phyloP scores from a whole-genome alignment of 495 filamentous ascomycete species.

The Cercophora samala region DNA sequence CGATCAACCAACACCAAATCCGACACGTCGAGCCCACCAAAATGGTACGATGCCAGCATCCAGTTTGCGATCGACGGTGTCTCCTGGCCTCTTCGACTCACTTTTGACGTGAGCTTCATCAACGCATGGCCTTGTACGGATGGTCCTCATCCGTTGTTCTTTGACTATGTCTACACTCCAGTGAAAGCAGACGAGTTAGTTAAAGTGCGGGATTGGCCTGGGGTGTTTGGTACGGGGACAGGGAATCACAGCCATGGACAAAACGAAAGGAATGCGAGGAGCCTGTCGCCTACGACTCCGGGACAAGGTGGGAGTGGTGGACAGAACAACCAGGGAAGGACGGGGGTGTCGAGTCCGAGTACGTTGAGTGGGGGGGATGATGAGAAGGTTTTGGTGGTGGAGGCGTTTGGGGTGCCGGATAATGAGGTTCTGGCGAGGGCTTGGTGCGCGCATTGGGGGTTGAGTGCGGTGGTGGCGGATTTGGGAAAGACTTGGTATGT shows the following conservation, averaged over 20 bases:
- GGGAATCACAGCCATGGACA: conserved; percentile 12
- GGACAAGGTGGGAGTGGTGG: background rate
- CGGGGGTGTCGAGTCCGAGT: conserved; percentile 21
- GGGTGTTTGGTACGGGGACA: conserved; percentile 25
- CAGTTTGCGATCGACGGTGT: conserved; percentile 64
- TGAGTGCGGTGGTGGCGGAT: conserved; percentile 64
- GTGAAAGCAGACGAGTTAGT: conserved; percentile 59
- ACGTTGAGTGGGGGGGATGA: conserved; percentile 36
- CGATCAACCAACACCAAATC: conserved; percentile 4
- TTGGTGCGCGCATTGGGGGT: conserved; percentile 68
- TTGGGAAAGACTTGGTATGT: conserved; percentile 61
- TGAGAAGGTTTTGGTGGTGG: conserved; percentile 63
- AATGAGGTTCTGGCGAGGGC: conserved; percentile 72
- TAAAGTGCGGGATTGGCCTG: conserved; percentile 59
- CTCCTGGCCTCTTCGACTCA: conserved; percentile 59
- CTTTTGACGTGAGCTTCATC: conserved; percentile 64
- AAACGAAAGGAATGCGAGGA: conserved; percentile 21
- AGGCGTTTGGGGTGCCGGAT: conserved; percentile 66
- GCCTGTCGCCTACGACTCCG: conserved; percentile 20
- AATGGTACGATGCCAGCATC: conserved; percentile 59
- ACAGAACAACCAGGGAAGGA: background rate
- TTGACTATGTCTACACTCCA: conserved; percentile 57
- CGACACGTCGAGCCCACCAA: conserved; percentile 29
- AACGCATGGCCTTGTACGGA: conserved; percentile 62
- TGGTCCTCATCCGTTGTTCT: conserved; percentile 67